These are phyloP conservation scores for Alnus glutinosa DNA, from an alignment of 306 rosid species.

Conservation along the genomic window DNA sequence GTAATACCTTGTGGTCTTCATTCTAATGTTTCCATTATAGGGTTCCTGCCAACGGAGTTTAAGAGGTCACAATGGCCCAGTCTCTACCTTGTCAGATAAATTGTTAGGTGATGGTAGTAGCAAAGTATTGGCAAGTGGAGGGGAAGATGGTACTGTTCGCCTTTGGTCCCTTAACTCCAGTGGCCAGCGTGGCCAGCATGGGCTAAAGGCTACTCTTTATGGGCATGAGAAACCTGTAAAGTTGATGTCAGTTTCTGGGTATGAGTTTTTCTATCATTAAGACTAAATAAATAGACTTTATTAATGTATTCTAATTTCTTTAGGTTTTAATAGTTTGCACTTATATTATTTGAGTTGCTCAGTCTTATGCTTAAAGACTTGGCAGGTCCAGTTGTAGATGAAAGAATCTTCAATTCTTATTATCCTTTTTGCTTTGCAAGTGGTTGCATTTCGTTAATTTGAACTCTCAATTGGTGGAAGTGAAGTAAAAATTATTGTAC, in stretches of 20 bases:
- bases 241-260: conserved; percentile 77
- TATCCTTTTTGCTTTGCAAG: not conserved
- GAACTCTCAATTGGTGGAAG: too few species aligned
- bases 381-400: not conserved
- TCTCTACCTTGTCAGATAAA: conserved; percentile 68
- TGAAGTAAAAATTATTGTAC: too few species aligned
- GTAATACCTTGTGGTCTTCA: conserved; percentile 3
- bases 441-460: too few species aligned
- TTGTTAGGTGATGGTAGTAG: conserved; percentile 64
- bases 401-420: not conserved
- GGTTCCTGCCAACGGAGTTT: conserved; percentile 59
- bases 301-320: not conserved
- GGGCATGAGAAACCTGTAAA: conserved; percentile 81
- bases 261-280: conserved; percentile 27
- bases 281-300: not conserved
- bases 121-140: conserved; percentile 91
- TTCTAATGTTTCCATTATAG: conserved; percentile 37
- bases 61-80: conserved; percentile 88
- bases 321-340: not conserved
- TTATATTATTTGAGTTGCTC: not conserved
- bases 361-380: not conserved
- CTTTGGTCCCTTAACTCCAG: conserved; percentile 76
- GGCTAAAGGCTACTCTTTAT: conserved; percentile 70
- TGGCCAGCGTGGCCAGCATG: conserved; percentile 66
- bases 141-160: conserved; percentile 88